Evolutionary conservation across 2,329 filamentous ascomycete species (phyloP).

Genomic region (Pseudogymnoascus sp.): DNA sequence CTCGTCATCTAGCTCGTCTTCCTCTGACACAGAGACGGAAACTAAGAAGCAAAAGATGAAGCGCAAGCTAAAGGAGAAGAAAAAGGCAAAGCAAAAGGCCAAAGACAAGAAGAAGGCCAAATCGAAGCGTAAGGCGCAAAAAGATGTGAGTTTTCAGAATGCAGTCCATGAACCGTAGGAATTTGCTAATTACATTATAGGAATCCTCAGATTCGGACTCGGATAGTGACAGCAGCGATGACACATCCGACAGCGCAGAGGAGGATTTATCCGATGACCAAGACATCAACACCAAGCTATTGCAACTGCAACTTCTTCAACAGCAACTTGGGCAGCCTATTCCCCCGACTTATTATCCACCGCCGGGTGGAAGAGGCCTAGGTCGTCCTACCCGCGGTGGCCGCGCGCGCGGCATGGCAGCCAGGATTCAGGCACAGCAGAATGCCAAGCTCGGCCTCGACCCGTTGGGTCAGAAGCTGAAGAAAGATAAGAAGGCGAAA

Average conservation of each 20-base stretch:
- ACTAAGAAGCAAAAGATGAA: slow-evolving; percentile 29
- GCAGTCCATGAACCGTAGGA: slow-evolving; percentile 12
- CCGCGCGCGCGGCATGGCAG: slow-evolving; percentile 14
- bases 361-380: slow-evolving; percentile 7
- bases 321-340: slow-evolving; percentile 14
- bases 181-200: slow-evolving; percentile 15
- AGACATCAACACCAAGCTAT: slow-evolving; percentile 22
- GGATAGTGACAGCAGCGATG: slow-evolving; percentile 23
- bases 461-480: slow-evolving; percentile 19
- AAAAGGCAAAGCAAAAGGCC: slow-evolving; percentile 29
- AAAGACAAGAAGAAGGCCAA: slow-evolving; percentile 32
- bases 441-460: slow-evolving; percentile 22
- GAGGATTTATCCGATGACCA: slow-evolving; percentile 28
- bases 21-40: slow-evolving; percentile 18
- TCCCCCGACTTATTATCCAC: slow-evolving; percentile 11
- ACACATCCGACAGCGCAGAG: slow-evolving; percentile 26
- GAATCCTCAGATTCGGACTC: slow-evolving; percentile 22
- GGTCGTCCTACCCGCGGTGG: slow-evolving; percentile 12
- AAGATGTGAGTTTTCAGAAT: slow-evolving; percentile 21
- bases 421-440: slow-evolving; percentile 19
- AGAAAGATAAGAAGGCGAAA: slow-evolving; percentile 34
- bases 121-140: slow-evolving; percentile 32
- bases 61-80: slow-evolving; percentile 29
- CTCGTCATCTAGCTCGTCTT: slow-evolving; percentile 15
- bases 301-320: slow-evolving; percentile 22